Evolutionary conservation across 2,329 filamentous ascomycete species (phyloP), one percentile per base, ranked within the genome.

Genomic region (Exophiala sideris): DNA sequence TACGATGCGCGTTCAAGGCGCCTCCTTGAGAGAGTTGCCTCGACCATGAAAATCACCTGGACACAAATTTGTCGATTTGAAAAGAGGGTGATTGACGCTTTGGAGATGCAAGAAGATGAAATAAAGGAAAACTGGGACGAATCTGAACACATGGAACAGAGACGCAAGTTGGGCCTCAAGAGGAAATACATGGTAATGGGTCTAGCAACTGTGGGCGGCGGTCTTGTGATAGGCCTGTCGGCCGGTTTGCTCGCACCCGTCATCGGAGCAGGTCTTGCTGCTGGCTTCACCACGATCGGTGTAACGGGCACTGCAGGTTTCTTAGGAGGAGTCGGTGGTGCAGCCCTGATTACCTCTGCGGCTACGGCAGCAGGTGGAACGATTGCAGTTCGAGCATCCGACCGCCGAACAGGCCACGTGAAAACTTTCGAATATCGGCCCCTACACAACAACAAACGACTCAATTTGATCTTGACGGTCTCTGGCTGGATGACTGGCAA

Each of bases 401-500:
- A 89, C 65, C 82, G 91, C 64, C 82, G 94, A 63, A 97, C 89
- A 1, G 92, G 94, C 11, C 86, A 91, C 1, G 95, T 99, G 54
- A 91, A 86, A 72, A 99, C 94, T 0, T 99, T 97, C 67, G 94
- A 99, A 71, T 99, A 97, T 69, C 84, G 92, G 41, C 94, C 94
- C 5, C 76, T 99, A 42, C 91, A 97, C 76, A 99, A 99, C 75
- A 97, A 97, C 73, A 99, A 99, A 73, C 82, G 91, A 54, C 89
- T 96, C 36, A 97, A 99, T 65, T 80, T 99, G 29, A 94, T 99
- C 60, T 85, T 99, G 36, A 97, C 94, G 0, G 84, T 99, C 29
- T 91, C 92, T 0, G 94, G 94, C 3, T 99, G 94, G 94, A 95
- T 99, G 88, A 96, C 90, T 38, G 94, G 95, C 65, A 97, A 95